Conservation (phyloP, 805 yeast species). For the Suhomyces sp. region DNA sequence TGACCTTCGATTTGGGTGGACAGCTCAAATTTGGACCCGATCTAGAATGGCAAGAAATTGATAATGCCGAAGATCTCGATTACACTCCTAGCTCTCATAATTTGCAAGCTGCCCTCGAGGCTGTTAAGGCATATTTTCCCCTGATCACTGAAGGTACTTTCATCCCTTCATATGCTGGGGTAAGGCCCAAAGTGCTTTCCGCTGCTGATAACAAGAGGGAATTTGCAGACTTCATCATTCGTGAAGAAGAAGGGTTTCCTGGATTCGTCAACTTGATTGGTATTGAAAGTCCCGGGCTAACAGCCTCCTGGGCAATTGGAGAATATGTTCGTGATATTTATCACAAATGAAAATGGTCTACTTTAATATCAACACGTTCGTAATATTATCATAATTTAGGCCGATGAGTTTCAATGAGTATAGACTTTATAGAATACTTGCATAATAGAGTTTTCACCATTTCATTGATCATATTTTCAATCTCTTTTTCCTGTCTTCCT, state of each 20-base stretch:
- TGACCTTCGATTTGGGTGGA: constrained; percentile 81
- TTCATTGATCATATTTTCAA: constrained; percentile 16
- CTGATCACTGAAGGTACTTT: constrained; percentile 50
- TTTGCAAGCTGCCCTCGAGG: constrained; percentile 53
- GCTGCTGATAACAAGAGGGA: constrained; percentile 34
- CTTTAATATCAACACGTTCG: background rate
- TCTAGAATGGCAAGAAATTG: constrained; percentile 67
- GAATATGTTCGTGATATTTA: constrained; percentile 54
- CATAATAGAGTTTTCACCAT: too few relatives aligned
- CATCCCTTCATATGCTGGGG: constrained; percentile 73
- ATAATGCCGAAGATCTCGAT: constrained; percentile 36
- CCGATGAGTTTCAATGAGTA: background rate
- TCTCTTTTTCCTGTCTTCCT: constrained; percentile 18
- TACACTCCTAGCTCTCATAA: constrained; percentile 50
- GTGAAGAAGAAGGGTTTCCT: constrained; percentile 71
- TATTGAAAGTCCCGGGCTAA: constrained; percentile 89
- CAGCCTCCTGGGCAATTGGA: constrained; percentile 80
- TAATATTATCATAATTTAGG: background rate
- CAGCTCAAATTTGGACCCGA: constrained; percentile 86
- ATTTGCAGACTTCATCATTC: constrained; percentile 73
- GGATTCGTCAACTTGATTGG: constrained; percentile 82
- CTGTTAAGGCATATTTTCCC: constrained; percentile 65
- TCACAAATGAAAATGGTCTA: constrained; percentile 12
- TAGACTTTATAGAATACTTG: too few relatives aligned
- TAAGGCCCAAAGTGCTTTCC: constrained; percentile 71